phyloP scores from a whole-genome alignment of 768 basidiomycete genomes.

The Boletus speciosus region DNA sequence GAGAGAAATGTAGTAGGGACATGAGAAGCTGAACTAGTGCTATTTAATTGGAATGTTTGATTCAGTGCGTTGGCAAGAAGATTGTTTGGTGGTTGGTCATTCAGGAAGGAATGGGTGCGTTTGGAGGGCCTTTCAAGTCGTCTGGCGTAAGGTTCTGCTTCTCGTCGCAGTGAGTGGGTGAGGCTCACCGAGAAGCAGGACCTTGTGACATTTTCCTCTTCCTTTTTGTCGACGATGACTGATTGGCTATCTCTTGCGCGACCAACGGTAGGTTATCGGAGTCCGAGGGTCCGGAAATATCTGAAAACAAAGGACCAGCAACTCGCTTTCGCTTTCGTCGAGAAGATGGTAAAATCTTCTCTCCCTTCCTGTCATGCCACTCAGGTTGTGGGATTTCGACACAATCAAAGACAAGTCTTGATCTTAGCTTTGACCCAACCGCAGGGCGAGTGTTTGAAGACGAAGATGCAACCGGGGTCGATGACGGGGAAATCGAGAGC shows the following conservation, averaged over 20 bases:
- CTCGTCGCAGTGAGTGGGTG: slow-evolving; percentile 27
- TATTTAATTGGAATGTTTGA: slow-evolving; percentile 26
- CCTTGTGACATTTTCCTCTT: slow-evolving; percentile 19
- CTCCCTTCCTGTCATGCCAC: slow-evolving; percentile 8
- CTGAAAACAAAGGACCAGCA: not conserved
- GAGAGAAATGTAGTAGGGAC: slow-evolving; percentile 5
- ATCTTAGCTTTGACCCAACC: not conserved
- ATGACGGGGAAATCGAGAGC: not conserved
- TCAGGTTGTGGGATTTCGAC: slow-evolving; percentile 18
- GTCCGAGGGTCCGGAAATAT: not conserved
- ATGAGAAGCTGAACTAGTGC: slow-evolving; percentile 9
- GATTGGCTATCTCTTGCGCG: not conserved
- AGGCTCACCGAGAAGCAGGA: slow-evolving; percentile 32
- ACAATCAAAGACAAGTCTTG: slow-evolving; percentile 22
- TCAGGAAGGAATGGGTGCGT: not conserved
- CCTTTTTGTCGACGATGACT: slow-evolving; percentile 6
- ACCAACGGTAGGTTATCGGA: not conserved
- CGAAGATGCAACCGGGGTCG: not conserved
- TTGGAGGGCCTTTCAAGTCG: slow-evolving; percentile 24
- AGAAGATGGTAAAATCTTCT: not conserved
- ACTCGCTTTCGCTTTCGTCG: slow-evolving; percentile 15
- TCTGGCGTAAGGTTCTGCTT: slow-evolving; percentile 27
- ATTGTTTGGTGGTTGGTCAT: slow-evolving; percentile 2
- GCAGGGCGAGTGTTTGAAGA: not conserved
- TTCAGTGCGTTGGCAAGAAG: slow-evolving; percentile 26